Base-by-base conservation (phyloP, 768 basidiomycete genomes). In the Collybiopsis luxurians region DNA sequence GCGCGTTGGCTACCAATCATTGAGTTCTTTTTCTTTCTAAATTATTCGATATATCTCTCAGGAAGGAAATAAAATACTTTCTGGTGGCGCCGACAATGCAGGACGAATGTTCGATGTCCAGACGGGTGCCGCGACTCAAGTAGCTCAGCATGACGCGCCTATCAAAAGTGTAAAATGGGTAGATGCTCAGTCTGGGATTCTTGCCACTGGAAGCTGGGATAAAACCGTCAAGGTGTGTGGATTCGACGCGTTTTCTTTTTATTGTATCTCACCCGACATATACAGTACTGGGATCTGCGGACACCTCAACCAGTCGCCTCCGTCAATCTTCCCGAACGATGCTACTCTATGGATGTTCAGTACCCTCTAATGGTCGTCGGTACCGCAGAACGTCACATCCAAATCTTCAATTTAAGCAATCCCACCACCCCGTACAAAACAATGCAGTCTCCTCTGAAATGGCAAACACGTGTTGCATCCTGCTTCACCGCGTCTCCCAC, bases 141-240 rank as follows among this genome's bases (percentile, higher is more conserved):
- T 97, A 47, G 94, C 92, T 19, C 89, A 89, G 59, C 95, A 98
- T 60, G 94, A 97, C 68, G 91, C 87, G 45, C 91, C 91, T 11
- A 85, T 96, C 64, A 91, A 87, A 69, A 85, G 83, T 57, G 86
- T 93, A 38, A 80, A 84, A 53, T 95, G 89, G 85, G 77, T 93
- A 52, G 89, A 95, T 59, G 81, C 87, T 21, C 82, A 81, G 59
- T 81, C 82, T 34, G 84, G 90, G 13, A 85, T 95, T 60, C 76
- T 95, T 19, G 92, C 87, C 12, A 98, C 96, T 1, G 97, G 95
- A 10, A 94, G 93, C 53, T 99, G 97, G 97, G 96, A 99, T 71
- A 96, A 96, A 74, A 96, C 92, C 1, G 73, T 98, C 67, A 96
- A 95, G 80, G 95, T 95, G 61, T 55, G 73, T 66, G 2, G 59